These are phyloP conservation scores for Podospora pseudocomata DNA, from an alignment of 495 filamentous ascomycete species.

Conservation along the genomic window DNA sequence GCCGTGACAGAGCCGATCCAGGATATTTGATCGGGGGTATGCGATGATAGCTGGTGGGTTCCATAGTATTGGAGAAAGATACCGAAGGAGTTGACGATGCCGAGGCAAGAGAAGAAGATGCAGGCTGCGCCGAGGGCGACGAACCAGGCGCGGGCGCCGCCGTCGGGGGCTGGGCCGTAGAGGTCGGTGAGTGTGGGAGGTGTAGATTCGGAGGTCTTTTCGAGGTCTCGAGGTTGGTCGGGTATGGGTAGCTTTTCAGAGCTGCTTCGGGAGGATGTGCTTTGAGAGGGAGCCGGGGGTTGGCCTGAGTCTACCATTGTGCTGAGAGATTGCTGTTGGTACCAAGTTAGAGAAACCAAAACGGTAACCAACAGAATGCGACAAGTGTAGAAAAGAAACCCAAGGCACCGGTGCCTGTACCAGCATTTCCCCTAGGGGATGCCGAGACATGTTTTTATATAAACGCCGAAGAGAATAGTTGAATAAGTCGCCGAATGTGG, in stretches of 20 bases:
- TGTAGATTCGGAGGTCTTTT: conserved; percentile 1
- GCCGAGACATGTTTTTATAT: not conserved
- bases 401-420: not conserved
- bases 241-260: not conserved
- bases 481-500: not conserved
- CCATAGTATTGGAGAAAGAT: conserved; percentile 59
- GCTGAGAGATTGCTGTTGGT: not conserved
- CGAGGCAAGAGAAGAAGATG: conserved; percentile 52
- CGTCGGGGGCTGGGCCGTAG: conserved; percentile 22
- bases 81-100: conserved; percentile 62
- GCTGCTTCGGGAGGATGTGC: not conserved
- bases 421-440: not conserved
- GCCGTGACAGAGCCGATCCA: conserved; percentile 57
- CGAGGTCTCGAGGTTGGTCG: not conserved
- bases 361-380: not conserved
- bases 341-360: not conserved
- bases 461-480: not conserved
- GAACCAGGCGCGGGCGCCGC: conserved; percentile 28
- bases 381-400: not conserved
- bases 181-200: not conserved
- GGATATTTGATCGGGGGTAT: conserved; percentile 50
- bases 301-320: not conserved
- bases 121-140: conserved; percentile 22
- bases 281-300: not conserved
- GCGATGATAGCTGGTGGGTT: conserved; percentile 43